These are phyloP conservation scores for Verticillium zaregamsianum DNA, from an alignment of 2,329 filamentous ascomycete species.

Conservation along the genomic window DNA sequence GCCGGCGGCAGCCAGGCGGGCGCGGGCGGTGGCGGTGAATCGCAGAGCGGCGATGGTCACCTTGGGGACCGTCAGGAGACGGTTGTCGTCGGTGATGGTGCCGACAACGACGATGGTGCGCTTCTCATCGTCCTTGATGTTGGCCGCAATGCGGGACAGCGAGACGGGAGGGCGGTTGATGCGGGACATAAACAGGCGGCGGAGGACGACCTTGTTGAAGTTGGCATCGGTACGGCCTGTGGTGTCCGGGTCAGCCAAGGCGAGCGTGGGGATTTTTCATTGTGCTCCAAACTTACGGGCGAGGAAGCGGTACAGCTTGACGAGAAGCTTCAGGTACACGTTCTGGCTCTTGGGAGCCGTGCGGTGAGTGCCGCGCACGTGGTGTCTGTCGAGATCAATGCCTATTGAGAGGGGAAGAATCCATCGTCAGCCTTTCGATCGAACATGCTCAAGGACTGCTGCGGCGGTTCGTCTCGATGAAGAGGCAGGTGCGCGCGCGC, in stretches of 20 bases:
- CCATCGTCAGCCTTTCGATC: constrained; percentile 59
- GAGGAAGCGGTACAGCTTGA: constrained; percentile 98
- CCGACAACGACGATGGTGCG: constrained; percentile 94
- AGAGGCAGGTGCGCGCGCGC: background rate
- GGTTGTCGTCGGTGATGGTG: constrained; percentile 97
- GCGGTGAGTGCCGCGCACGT: constrained; percentile 72
- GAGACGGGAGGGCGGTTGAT: constrained; percentile 97
- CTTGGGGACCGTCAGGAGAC: constrained; percentile 86
- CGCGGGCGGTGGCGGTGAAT: constrained; percentile 94
- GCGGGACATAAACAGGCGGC: constrained; percentile 96
- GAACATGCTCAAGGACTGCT: constrained; percentile 51
- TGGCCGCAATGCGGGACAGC: constrained; percentile 80
- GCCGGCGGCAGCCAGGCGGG: constrained; percentile 87
- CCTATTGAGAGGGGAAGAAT: constrained; percentile 46
- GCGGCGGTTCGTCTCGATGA: background rate
- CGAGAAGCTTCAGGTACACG: constrained; percentile 93
- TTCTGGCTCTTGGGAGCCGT: constrained; percentile 98
- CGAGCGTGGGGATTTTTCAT: background rate
- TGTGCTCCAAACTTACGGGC: constrained; percentile 63
- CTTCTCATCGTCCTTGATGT: constrained; percentile 63
- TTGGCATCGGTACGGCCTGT: constrained; percentile 88
- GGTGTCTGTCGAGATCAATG: constrained; percentile 69
- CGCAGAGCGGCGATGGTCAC: constrained; percentile 88
- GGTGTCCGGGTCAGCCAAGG: background rate
- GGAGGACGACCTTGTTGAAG: constrained; percentile 99